Evolutionary conservation across 2,329 filamentous ascomycete species (phyloP), one percentile per base, ranked within the genome.

Genomic region (Coccinonectria pachysandricola): DNA sequence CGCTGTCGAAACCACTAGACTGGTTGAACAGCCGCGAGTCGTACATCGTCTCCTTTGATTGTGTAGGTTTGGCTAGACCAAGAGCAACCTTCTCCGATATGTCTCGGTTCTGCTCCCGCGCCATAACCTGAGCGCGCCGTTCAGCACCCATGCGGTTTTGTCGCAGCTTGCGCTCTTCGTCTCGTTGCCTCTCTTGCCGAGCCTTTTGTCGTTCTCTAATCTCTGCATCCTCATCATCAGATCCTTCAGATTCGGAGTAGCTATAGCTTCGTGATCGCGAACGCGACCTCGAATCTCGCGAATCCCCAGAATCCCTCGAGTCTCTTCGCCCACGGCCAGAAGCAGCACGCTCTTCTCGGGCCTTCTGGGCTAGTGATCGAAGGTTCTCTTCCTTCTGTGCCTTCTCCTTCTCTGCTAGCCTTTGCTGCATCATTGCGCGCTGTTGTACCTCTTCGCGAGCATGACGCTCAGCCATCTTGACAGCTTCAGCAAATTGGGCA

Each of bases 71-170:
- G 5, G 91, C 91, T 24, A 96, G 61, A 4, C 91, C 91, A 5
- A 98, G 69, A 2, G 91, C 91, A 17, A 98, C 83, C 63, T 95
- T 96, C 52, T 98, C 91, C 2, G 83, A 91, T 25, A 98, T 94
- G 54, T 98, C 91, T 42, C 91, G 83, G 52, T 93, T 87, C 53
- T 96, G 88, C 54, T 96, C 88, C 13, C 87, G 75, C 1, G 88
- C 88, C 69, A 96, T 80, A 59, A 92, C 79, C 53, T 96, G 86
- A 28, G 95, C 75, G 22, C 84, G 75, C 30, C 88, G 75, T 60
- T 98, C 91, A 0, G 85, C 78, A 19, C 91, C 91, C 91, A 98
- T 98, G 27, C 86, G 79, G 26, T 84, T 91, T 60, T 96, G 87
- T 16, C 88, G 78, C 24, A 95, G 62, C 56, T 96, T 86, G 30